Conservation (phyloP, 768 basidiomycete species). For the Serendipita sp. region DNA sequence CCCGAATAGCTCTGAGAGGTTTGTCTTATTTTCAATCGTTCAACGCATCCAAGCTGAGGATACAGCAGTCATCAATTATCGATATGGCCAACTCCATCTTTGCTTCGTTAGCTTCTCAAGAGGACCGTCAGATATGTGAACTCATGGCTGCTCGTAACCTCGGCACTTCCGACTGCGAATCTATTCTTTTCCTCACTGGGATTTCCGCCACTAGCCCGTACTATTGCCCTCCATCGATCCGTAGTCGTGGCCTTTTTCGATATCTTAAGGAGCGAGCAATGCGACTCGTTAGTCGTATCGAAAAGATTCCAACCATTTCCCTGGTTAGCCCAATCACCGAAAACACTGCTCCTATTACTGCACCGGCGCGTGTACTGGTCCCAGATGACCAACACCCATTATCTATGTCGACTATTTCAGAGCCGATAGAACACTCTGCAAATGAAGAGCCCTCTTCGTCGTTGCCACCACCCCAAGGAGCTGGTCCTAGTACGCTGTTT, state of each 20-base stretch:
- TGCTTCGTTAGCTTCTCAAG: not conserved
- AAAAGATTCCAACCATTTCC: not conserved
- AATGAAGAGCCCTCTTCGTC: not conserved
- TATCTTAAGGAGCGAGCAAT: not conserved
- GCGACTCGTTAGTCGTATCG: not conserved
- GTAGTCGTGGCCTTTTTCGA: not conserved
- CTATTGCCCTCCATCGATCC: not conserved
- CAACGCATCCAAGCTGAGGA: not conserved
- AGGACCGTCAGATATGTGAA: slow-evolving; percentile 3
- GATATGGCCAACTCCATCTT: not conserved
- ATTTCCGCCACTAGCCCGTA: not conserved
- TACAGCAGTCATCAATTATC: not conserved
- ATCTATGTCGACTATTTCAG: not conserved
- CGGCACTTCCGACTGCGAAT: not conserved
- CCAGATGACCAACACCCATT: not conserved
- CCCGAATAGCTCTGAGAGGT: not conserved
- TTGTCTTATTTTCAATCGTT: not conserved
- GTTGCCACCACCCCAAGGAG: not conserved
- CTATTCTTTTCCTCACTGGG: slow-evolving; percentile 1
- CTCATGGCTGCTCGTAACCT: not conserved
- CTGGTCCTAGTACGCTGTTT: not conserved
- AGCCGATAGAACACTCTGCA: not conserved
- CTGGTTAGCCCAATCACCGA: not conserved
- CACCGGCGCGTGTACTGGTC: not conserved
- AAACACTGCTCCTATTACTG: not conserved